Base-by-base conservation (phyloP, 441 rosid species). In the Geranium incanum region DNA sequence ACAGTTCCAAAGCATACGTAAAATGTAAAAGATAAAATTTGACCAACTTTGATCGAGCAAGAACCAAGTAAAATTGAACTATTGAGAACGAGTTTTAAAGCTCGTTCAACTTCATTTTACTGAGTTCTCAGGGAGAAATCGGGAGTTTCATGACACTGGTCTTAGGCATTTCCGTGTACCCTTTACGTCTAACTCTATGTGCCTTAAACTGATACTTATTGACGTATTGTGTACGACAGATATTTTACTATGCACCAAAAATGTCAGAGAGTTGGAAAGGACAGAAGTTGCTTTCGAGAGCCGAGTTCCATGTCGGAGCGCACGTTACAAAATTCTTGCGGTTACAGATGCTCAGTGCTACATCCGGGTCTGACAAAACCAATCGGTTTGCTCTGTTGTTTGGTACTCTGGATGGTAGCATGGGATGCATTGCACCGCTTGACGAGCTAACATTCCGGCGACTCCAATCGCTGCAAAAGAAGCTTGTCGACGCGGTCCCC, bases 191-290 rank as follows among this genome's bases (percentile, higher is more conserved):
- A 23, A 23, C 33, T 23, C 33, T 23, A 23, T 23, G 1, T 23
- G 33, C 33, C 33, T 28, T 28, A 28, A 28, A 28, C 3, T 28
- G 33, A 28, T 13, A 5, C 6, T 48, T 66, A 41, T 52, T 68
- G 9, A 48, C 39, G 37, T 59, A 18, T 18, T 9, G 65, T 18
- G 65, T 19, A 59, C 7, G 13, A 72, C 86, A 95, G 99, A 85
- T 95, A 81, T 95, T 95, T 86, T 92, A 87, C 80, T 95, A 84
- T 74, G 98, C 97, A 62, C 99, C 97, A 28, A 95, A 92, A 89
- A 87, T 89, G 88, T 85, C 93, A 0, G 99, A 95, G 87, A 95
- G 98, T 78, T 90, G 98, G 99, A 95, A 92, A 74, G 99, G 99
- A 68, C 95, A 86, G 80, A 95, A 95, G 81, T 93, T 95, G 81